Percentiles rank a stretch among this genome's conserved stretches.
Conservation (phyloP, 192 early-diverging fungal species). For the Oehlia diaphana region DNA sequence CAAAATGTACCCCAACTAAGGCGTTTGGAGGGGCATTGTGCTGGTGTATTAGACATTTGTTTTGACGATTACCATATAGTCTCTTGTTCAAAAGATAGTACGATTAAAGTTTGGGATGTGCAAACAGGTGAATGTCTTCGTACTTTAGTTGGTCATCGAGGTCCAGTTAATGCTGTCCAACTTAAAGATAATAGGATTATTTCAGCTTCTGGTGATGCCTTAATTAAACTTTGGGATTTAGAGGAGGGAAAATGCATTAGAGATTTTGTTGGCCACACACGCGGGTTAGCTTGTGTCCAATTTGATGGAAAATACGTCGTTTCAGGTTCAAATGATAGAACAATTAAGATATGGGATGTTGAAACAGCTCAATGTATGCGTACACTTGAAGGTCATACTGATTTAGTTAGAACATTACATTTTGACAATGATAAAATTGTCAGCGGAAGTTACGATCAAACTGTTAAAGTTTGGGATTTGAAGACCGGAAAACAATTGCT, state of each 20-base stretch:
- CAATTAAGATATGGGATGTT: slow-evolving; percentile 82
- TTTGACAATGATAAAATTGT: slow-evolving; percentile 83
- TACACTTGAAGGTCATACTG: slow-evolving; percentile 67
- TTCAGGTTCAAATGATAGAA: slow-evolving; percentile 78
- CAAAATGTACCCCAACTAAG: slow-evolving; percentile 39
- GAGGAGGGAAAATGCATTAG: slow-evolving; percentile 68
- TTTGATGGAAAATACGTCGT: slow-evolving; percentile 79
- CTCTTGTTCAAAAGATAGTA: slow-evolving; percentile 91
- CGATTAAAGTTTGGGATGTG: slow-evolving; percentile 87
- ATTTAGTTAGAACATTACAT: slow-evolving; percentile 82
- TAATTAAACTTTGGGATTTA: slow-evolving; percentile 80
- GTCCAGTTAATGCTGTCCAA: slow-evolving; percentile 95
- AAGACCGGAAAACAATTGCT: slow-evolving; percentile 73
- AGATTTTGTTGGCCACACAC: slow-evolving; percentile 77
- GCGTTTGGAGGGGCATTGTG: slow-evolving; percentile 71
- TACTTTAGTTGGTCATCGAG: slow-evolving; percentile 77
- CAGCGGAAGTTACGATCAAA: slow-evolving; percentile 91
- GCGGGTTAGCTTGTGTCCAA: slow-evolving; percentile 83
- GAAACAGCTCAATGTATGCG: slow-evolving; percentile 61
- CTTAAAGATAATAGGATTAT: slow-evolving; percentile 67
- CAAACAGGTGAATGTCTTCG: slow-evolving; percentile 57
- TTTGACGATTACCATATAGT: slow-evolving; percentile 75
- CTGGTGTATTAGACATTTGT: slow-evolving; percentile 84
- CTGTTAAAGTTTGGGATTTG: slow-evolving; percentile 94
- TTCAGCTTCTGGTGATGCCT: slow-evolving; percentile 81